A percentile compares a stretch with the other conserved stretches of the same genome.
Conservation (phyloP, 192 early-diverging fungal genomes). For the Rhizoclosmatium globosum region DNA sequence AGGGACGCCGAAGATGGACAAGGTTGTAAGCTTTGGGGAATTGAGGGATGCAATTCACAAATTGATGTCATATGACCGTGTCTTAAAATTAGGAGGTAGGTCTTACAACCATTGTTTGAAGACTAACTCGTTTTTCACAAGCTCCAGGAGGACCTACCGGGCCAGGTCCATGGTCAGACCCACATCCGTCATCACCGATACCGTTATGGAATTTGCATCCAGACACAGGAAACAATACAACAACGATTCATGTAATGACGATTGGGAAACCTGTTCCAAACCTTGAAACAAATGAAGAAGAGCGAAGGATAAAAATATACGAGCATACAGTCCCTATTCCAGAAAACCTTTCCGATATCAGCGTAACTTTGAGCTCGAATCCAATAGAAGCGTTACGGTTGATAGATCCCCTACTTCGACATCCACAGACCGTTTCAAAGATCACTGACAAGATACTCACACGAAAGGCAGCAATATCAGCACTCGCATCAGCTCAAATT, state of each 20-base stretch:
- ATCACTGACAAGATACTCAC: conserved; percentile 15
- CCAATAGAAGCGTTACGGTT: conserved; percentile 4
- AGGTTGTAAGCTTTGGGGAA: no score
- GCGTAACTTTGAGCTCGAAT: neutral
- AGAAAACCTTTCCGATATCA: neutral
- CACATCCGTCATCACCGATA: neutral
- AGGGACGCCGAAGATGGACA: no score
- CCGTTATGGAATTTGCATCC: neutral
- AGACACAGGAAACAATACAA: neutral
- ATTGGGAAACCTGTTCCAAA: neutral
- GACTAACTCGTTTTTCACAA: no score
- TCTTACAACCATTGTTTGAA: no score
- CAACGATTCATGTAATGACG: conserved; percentile 16
- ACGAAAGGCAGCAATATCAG: neutral
- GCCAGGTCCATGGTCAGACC: conserved; percentile 19
- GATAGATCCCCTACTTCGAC: neutral
- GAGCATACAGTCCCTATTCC: conserved; percentile 1
- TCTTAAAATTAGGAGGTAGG: no score
- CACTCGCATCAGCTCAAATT: conserved; percentile 7
- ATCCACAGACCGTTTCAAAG: neutral
- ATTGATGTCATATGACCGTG: no score
- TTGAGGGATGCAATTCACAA: no score
- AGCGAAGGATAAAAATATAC: conserved; percentile 12
- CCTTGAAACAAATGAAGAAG: conserved; percentile 9
- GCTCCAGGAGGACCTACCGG: no score